Percentiles rank a stretch among this genome's conserved stretches.
Evolutionary conservation across 495 filamentous ascomycete genomes (phyloP).

Genomic region (Cetradonia linearis): DNA sequence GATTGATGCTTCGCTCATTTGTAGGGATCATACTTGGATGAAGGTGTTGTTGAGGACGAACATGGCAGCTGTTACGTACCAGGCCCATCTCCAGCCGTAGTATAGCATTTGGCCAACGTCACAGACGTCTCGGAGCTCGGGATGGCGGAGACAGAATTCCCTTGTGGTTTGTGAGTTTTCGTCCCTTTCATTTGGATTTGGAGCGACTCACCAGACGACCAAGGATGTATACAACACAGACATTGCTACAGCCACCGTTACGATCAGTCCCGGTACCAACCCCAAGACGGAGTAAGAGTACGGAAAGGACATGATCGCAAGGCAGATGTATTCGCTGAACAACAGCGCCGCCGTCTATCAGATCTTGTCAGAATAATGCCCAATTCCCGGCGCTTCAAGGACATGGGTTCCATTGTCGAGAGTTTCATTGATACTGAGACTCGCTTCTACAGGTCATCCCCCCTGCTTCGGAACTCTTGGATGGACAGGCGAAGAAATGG

Average conservation of each 20-base stretch:
- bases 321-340: slow-evolving; percentile 85
- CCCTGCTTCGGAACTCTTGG: background rate
- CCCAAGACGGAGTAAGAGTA: slow-evolving; percentile 81
- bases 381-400: background rate
- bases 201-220: slow-evolving; percentile 52
- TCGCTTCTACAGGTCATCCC: no score
- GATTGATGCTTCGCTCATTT: background rate
- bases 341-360: slow-evolving; percentile 68
- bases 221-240: slow-evolving; percentile 80
- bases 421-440: no score
- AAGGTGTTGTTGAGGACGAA: slow-evolving; percentile 88
- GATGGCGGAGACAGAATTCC: slow-evolving; percentile 79
- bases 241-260: slow-evolving; percentile 64
- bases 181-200: background rate
- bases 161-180: slow-evolving; percentile 28
- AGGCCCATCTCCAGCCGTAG: slow-evolving; percentile 65
- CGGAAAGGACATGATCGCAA: slow-evolving; percentile 91
- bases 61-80: slow-evolving; percentile 79
- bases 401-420: no score
- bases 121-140: slow-evolving; percentile 79
- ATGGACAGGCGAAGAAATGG: background rate
- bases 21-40: slow-evolving; percentile 45
- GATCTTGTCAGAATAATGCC: slow-evolving; percentile 13
- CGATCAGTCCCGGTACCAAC: slow-evolving; percentile 74
- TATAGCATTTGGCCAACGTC: slow-evolving; percentile 86